A percentile compares a stretch with the other conserved stretches of the same genome.
Conservation (phyloP, 2,329 filamentous ascomycete species). For the Pseudocercospora cruenta region DNA sequence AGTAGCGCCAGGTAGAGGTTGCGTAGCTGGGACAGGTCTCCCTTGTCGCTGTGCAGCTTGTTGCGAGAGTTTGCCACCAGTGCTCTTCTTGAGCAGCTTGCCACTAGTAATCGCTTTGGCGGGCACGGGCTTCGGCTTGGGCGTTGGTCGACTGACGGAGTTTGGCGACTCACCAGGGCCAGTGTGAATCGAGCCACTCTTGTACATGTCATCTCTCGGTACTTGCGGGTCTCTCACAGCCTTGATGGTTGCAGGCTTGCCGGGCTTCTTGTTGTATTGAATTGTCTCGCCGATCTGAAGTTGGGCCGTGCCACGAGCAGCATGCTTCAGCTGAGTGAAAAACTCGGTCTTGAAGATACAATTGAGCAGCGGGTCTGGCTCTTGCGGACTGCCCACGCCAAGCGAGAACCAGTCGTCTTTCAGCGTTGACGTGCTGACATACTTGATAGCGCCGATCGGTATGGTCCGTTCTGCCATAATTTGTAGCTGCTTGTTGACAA, state of each 20-base stretch:
- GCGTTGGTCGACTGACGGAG: conserved; percentile 81
- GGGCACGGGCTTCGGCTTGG: conserved; percentile 81
- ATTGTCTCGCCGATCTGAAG: conserved; percentile 83
- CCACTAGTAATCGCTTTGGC: conserved; percentile 90
- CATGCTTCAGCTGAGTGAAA: conserved; percentile 84
- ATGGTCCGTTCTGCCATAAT: conserved; percentile 82
- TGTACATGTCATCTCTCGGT: conserved; percentile 78
- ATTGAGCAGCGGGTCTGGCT: conserved; percentile 89
- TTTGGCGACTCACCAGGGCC: conserved; percentile 79
- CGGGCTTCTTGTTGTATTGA: conserved; percentile 97
- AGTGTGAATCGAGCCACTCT: conserved; percentile 89
- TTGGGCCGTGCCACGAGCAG: conserved; percentile 78
- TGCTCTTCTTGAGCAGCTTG: conserved; percentile 78
- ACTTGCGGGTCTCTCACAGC: conserved; percentile 83
- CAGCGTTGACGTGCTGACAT: conserved; percentile 75
- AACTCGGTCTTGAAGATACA: conserved; percentile 97
- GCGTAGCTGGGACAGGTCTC: conserved; percentile 54
- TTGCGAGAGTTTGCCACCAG: conserved; percentile 71
- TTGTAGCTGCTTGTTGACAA: conserved; percentile 79
- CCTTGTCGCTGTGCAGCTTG: conserved; percentile 50
- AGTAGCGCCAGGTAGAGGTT: conserved; percentile 38
- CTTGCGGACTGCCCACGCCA: conserved; percentile 84
- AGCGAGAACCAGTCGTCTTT: conserved; percentile 98
- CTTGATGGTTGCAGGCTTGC: conserved; percentile 87
- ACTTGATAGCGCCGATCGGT: conserved; percentile 85